Conservation (phyloP, 1,284 basidiomycete species). For the Exobasidium cylindrosporum region DNA sequence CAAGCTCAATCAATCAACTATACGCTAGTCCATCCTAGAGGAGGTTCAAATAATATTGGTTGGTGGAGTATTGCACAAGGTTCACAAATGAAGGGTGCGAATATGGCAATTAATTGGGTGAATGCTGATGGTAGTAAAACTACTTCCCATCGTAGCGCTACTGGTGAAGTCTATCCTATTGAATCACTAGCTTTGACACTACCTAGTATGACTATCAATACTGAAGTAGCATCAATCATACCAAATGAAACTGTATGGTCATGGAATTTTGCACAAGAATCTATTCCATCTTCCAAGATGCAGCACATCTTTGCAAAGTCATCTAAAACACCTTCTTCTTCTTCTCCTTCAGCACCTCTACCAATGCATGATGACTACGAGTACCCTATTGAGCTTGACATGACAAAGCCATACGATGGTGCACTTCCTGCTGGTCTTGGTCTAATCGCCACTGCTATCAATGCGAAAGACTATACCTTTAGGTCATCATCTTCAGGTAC, state of each 20-base stretch:
- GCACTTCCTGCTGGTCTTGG: constrained; percentile 11
- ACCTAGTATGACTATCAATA: not conserved
- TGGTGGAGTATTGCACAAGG: constrained; percentile 10
- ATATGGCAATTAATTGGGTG: constrained; percentile 12
- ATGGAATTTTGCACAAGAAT: constrained; percentile 22
- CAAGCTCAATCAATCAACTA: constrained; percentile 32
- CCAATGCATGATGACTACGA: constrained; percentile 29
- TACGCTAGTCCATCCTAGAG: constrained; percentile 25
- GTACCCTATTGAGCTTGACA: constrained; percentile 24
- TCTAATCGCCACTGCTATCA: not conserved
- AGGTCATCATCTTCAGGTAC: no score
- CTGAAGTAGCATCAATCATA: not conserved
- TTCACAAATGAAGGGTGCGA: constrained; percentile 3
- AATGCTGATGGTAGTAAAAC: not conserved
- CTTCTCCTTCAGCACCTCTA: constrained; percentile 20
- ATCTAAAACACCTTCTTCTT: constrained; percentile 21
- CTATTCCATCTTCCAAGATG: no score
- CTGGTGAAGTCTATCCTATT: constrained; percentile 1
- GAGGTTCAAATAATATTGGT: constrained; percentile 1
- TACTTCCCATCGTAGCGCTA: constrained; percentile 8
- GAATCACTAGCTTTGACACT: not conserved
- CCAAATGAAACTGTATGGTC: constrained; percentile 31
- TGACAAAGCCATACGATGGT: constrained; percentile 36
- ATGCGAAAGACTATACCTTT: constrained; percentile 23
- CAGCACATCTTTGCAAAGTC: constrained; percentile 34